Conservation (phyloP, 371 early-diverging fungal species). For the Scutellospora calospora region DNA sequence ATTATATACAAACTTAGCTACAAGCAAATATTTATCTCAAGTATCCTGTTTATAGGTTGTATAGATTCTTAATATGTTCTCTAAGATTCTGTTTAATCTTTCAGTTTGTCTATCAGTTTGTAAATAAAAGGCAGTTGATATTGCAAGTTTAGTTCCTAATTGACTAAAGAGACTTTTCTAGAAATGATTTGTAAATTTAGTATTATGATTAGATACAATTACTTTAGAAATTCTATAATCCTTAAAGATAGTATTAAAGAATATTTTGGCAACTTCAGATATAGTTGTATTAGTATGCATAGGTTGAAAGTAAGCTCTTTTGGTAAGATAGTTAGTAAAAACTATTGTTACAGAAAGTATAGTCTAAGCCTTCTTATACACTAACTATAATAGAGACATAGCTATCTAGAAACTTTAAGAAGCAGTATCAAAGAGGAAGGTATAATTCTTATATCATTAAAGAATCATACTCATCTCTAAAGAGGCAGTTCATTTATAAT, state of each 20-base stretch:
- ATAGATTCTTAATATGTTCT: constrained; percentile 60
- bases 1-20: constrained; percentile 53
- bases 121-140: too few species aligned
- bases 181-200: constrained; percentile 42
- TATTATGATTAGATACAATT: constrained; percentile 45
- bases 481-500: too few species aligned
- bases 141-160: too few species aligned
- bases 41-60: constrained; percentile 53
- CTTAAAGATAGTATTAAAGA: too few species aligned
- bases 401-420: too few species aligned
- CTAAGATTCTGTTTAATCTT: constrained; percentile 57
- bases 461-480: too few species aligned
- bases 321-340: constrained; percentile 58
- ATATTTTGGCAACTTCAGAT: constrained; percentile 35
- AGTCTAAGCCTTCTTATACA: too few species aligned
- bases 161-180: background rate
- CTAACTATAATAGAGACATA: too few species aligned
- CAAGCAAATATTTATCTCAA: constrained; percentile 42
- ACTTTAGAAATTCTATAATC: constrained; percentile 31
- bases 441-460: too few species aligned
- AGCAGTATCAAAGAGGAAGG: too few species aligned
- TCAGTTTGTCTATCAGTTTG: too few species aligned
- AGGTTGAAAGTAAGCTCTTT: constrained; percentile 48
- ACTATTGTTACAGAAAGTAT: too few species aligned
- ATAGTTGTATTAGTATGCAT: constrained; percentile 40